Evolutionary conservation across 257 asterid genomes (phyloP).

Genomic region (Plantago major): DNA sequence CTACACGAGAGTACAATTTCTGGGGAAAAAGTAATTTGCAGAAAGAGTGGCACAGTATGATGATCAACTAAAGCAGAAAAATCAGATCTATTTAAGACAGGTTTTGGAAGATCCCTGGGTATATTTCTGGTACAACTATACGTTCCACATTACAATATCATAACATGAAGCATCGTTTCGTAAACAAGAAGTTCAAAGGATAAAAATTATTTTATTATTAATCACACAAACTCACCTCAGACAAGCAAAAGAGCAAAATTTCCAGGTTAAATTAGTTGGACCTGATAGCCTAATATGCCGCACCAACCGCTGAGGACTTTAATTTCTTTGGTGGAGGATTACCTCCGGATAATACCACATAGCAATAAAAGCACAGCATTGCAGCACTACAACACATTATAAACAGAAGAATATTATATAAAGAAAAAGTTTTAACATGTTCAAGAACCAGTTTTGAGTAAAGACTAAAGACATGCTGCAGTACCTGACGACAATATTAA

Average conservation of each 20-base stretch:
- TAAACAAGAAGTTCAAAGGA: background rate
- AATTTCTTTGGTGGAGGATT: slow-evolving; percentile 67
- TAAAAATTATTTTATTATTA: background rate
- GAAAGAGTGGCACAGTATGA: slow-evolving; percentile 1
- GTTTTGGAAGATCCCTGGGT: slow-evolving; percentile 8
- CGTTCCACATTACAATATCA: background rate
- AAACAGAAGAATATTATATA: slow-evolving; percentile 7
- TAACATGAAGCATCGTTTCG: slow-evolving; percentile 3
- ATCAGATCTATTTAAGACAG: slow-evolving; percentile 6
- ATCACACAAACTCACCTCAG: slow-evolving; percentile 13
- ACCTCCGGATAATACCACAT: slow-evolving; percentile 75
- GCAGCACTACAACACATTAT: slow-evolving; percentile 51
- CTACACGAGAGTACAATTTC: background rate
- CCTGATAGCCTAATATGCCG: slow-evolving; percentile 23
- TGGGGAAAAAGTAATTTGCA: background rate
- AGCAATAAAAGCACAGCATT: slow-evolving; percentile 78
- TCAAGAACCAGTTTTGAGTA: background rate
- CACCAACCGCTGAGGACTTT: slow-evolving; percentile 29
- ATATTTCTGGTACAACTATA: background rate
- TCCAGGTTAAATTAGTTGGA: background rate
- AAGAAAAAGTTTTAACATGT: slow-evolving; percentile 3
- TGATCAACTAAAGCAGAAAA: background rate
- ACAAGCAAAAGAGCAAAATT: background rate
- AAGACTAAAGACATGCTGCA: background rate
- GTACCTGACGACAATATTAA: slow-evolving; percentile 70